These are phyloP conservation scores for Botrytis hyacinthi DNA, from an alignment of 2,329 filamentous ascomycete genomes.

Conservation along the genomic window DNA sequence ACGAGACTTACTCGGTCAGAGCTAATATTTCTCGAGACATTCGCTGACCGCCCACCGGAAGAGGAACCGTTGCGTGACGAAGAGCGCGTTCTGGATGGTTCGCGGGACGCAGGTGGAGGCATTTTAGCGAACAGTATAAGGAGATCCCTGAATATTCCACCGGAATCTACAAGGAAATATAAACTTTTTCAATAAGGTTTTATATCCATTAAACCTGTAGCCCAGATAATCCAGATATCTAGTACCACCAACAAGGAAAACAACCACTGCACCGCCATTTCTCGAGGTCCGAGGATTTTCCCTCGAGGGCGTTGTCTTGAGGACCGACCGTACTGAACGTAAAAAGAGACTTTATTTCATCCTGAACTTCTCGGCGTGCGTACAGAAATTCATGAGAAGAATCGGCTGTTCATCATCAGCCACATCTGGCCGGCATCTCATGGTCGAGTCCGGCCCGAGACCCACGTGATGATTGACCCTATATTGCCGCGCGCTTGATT, in stretches of 20 bases:
- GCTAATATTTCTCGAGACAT: no score
- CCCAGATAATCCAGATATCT: background rate
- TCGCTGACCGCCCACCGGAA: no score
- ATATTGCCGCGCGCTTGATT: background rate
- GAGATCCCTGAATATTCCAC: fast-evolving
- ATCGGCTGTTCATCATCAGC: background rate
- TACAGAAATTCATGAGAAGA: background rate
- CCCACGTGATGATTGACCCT: background rate
- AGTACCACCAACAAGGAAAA: background rate
- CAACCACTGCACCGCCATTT: background rate
- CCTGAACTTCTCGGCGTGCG: background rate
- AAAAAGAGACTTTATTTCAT: background rate
- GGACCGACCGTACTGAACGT: background rate
- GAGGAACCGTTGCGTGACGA: background rate
- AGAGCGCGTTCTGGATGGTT: background rate
- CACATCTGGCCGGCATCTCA: background rate
- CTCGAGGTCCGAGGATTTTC: background rate
- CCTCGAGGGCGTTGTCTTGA: background rate
- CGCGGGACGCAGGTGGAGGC: background rate
- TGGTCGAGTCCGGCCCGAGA: background rate
- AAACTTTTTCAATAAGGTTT: background rate
- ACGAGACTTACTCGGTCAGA: no score
- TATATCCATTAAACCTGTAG: no score
- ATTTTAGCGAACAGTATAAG: background rate
- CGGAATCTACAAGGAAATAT: background rate